Evolutionary conservation across 345 rosid species (phyloP).

Genomic region (Brassica incana): DNA sequence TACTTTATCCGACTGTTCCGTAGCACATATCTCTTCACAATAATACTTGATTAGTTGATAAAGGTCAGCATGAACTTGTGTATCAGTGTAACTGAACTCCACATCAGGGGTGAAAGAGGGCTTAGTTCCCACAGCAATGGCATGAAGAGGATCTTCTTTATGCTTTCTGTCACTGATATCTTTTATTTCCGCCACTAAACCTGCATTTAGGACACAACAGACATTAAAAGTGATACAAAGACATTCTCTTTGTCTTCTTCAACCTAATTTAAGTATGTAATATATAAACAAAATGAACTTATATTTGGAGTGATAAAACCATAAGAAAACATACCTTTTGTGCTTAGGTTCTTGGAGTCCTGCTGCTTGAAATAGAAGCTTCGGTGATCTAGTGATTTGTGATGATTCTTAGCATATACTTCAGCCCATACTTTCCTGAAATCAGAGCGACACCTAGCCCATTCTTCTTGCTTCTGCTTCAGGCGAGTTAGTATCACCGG

Average conservation of each 20-base stretch:
- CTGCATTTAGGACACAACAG: slow-evolving; percentile 46
- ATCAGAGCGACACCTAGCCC: slow-evolving; percentile 95
- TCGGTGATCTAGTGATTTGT: slow-evolving; percentile 95
- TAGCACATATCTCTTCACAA: slow-evolving; percentile 83
- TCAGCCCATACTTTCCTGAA: slow-evolving; percentile 99
- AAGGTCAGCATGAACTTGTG: slow-evolving; percentile 78
- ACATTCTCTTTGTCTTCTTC: neutral
- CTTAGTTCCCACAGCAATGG: slow-evolving; percentile 76
- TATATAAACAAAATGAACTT: neutral
- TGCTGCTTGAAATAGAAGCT: slow-evolving; percentile 99
- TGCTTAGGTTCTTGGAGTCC: slow-evolving; percentile 88
- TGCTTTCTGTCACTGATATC: slow-evolving; percentile 86
- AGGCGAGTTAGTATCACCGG: slow-evolving; percentile 94
- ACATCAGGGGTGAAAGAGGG: slow-evolving; percentile 64
- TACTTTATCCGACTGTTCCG: slow-evolving; percentile 86
- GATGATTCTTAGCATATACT: slow-evolving; percentile 91
- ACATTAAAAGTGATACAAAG: neutral
- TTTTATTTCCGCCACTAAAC: slow-evolving; percentile 85
- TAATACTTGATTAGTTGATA: slow-evolving; percentile 92
- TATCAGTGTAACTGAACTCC: slow-evolving; percentile 73
- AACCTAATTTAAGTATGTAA: slow-evolving; percentile 1
- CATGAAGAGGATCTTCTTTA: slow-evolving; percentile 78
- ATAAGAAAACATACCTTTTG: slow-evolving; percentile 66
- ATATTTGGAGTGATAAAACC: neutral
- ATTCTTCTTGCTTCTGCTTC: slow-evolving; percentile 99